Percentiles rank a stretch among this genome's conserved stretches.
Evolutionary conservation across 768 basidiomycete genomes (phyloP).

Genomic region (Lenzites betulinus): DNA sequence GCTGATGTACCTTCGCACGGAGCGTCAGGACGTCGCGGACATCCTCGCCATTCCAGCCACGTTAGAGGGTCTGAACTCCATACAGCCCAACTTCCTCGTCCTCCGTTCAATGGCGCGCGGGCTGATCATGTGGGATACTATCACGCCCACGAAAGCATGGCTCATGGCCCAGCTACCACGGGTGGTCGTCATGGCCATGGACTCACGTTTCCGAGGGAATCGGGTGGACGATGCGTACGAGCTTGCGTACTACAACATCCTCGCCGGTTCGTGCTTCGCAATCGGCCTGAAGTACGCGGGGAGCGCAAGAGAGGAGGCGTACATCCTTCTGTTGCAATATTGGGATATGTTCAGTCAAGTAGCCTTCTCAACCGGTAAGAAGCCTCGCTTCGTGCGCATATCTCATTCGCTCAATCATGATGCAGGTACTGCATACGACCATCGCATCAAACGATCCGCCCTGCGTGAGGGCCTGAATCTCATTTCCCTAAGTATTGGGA

Average conservation of each 20-base stretch:
- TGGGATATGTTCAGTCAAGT: constrained; percentile 78
- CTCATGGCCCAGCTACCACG: constrained; percentile 66
- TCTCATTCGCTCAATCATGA: constrained; percentile 3
- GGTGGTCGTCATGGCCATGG: constrained; percentile 61
- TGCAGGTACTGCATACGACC: constrained; percentile 80
- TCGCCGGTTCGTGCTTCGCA: constrained; percentile 90
- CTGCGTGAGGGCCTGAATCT: constrained; percentile 87
- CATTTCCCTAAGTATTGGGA: constrained; percentile 81
- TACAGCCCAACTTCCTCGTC: constrained; percentile 87
- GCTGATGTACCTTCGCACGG: constrained; percentile 89
- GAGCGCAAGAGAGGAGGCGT: constrained; percentile 88
- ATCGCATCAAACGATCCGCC: constrained; percentile 84
- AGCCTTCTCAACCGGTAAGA: constrained; percentile 69
- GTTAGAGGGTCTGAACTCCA: constrained; percentile 72
- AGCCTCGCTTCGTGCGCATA: no score
- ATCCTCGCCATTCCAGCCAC: constrained; percentile 84
- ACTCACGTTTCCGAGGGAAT: constrained; percentile 49
- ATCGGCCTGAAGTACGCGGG: constrained; percentile 94
- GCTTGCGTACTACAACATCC: constrained; percentile 87
- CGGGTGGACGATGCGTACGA: constrained; percentile 72
- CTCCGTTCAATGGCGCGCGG: constrained; percentile 75
- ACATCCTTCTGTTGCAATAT: constrained; percentile 76
- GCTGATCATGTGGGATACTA: constrained; percentile 85
- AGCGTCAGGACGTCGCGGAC: constrained; percentile 82
- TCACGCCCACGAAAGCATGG: constrained; percentile 77